Evolutionary conservation across 1,284 basidiomycete genomes (phyloP).

Genomic region (Microbotryum lychnidis-dioicae): DNA sequence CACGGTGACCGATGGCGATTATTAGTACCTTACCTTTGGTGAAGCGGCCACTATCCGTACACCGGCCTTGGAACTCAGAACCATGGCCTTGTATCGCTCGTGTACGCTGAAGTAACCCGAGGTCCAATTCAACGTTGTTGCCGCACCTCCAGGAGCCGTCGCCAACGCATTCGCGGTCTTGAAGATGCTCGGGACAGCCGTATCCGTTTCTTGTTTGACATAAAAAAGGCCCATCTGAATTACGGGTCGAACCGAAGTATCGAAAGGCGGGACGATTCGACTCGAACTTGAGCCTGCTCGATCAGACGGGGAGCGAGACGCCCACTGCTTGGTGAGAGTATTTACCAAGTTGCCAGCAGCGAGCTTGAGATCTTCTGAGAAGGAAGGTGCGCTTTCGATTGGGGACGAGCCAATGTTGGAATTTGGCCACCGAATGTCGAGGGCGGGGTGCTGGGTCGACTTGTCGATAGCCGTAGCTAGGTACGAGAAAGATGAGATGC

Average conservation of each 20-base stretch:
- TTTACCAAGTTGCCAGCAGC: conserved; percentile 3
- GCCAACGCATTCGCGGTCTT: conserved; percentile 34
- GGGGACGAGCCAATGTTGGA: conserved; percentile 5
- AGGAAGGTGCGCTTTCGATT: neutral
- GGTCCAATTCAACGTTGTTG: conserved; percentile 56
- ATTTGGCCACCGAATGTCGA: conserved; percentile 18
- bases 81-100: conserved; percentile 64
- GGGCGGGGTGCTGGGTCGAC: conserved; percentile 8
- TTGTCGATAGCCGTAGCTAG: conserved; percentile 22
- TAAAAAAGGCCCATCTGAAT: conserved; percentile 42
- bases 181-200: conserved; percentile 49
- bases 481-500: conserved; percentile 64
- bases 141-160: conserved; percentile 20
- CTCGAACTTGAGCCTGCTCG: neutral
- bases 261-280: conserved; percentile 5
- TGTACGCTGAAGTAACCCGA: conserved; percentile 92
- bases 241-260: conserved; percentile 38
- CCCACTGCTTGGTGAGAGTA: conserved; percentile 1
- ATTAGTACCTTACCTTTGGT: conserved; percentile 57
- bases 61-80: conserved; percentile 53
- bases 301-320: neutral
- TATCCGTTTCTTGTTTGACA: conserved; percentile 40
- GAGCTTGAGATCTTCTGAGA: neutral
- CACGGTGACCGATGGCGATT: neutral
- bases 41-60: conserved; percentile 75